These are phyloP conservation scores for Camellia japonica DNA, from an alignment of 148 eudicot species.

Conservation along the genomic window DNA sequence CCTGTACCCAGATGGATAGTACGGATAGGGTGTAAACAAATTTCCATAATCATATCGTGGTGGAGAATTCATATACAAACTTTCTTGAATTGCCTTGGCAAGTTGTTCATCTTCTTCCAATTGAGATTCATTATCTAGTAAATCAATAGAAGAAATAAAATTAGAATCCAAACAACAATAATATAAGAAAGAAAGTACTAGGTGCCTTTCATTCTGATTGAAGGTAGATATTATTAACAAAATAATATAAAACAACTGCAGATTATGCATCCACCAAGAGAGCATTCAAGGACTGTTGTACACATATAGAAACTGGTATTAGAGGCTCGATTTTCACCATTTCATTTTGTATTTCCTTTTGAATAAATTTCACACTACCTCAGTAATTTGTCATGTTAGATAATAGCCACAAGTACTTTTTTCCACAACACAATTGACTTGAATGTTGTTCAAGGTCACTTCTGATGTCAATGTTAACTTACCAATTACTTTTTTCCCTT, in stretches of 20 bases:
- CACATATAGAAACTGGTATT: neutral
- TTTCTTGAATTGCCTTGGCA: constrained; percentile 90
- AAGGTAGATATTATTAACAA: neutral
- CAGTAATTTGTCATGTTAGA: neutral
- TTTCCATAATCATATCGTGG: constrained; percentile 57
- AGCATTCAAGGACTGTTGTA: neutral
- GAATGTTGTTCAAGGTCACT: constrained; percentile 1
- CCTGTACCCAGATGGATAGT: constrained; percentile 69
- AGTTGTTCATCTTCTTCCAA: constrained; percentile 88
- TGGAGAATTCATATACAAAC: constrained; percentile 63
- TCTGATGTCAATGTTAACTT: constrained; percentile 20
- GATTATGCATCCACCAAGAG: neutral
- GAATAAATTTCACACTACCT: neutral
- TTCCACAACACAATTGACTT: neutral
- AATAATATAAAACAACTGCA: neutral
- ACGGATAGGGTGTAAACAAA: constrained; percentile 52
- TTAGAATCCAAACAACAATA: constrained; percentile 25
- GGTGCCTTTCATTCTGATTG: constrained; percentile 43
- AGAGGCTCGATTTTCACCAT: neutral
- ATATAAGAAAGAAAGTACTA: neutral
- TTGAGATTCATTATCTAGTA: constrained; percentile 43
- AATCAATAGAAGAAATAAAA: neutral
- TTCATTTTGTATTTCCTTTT: neutral
- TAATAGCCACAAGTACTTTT: neutral
- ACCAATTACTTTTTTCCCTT: constrained; percentile 83